Evolutionary conservation across 2,329 filamentous ascomycete genomes (phyloP), one percentile per base, ranked within the genome.

Genomic region (Ceratocystiopsis minuta): DNA sequence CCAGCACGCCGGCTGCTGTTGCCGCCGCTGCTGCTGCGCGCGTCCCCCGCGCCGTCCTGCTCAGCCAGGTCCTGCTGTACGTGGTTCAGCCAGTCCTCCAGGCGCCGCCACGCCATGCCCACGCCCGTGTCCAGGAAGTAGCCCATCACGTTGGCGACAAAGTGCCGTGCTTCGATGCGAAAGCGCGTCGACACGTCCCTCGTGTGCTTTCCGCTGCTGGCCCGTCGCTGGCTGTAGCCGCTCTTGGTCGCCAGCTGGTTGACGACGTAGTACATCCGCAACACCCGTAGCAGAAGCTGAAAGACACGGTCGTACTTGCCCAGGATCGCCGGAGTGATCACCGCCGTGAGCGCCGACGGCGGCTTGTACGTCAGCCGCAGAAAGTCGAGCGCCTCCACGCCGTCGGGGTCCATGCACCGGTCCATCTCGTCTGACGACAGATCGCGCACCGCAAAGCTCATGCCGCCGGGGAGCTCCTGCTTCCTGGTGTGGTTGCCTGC

Each of bases 381-480:
- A 53, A 98, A 96, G 58, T 96, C 90, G n/a, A 96, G 66, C 0
- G 90, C 90, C 54, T 88, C 78, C 16, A 96, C 68, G 0, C 79
- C 80, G 54, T 83, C 72, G 0, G 85, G 78, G 51, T 96, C 74
- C 67, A 92, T 78, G 57, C 86, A 88, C 47, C 71, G 76, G 41
- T 85, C 74, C 38, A 94, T 82, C 50, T 95, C 86, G 38, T 79
- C 77, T 9, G 75, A 67, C 0, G 77, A 70, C 47, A 96, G 67
- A 50, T 88, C 79, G 34, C 90, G 80, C 18, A 98, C 80, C 0
- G 83, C 75, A 55, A 98, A 96, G 56, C 77, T 83, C 28, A 87
- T 59, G 18, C 78, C 75, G 0, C 80, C 80, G 0, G 80, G 80
- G 2, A 86, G 64, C 36, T 51, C 53, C 49, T 56, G 45, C 46